Conservation (phyloP, 768 basidiomycete species). For the Leccinum ochraceum region DNA sequence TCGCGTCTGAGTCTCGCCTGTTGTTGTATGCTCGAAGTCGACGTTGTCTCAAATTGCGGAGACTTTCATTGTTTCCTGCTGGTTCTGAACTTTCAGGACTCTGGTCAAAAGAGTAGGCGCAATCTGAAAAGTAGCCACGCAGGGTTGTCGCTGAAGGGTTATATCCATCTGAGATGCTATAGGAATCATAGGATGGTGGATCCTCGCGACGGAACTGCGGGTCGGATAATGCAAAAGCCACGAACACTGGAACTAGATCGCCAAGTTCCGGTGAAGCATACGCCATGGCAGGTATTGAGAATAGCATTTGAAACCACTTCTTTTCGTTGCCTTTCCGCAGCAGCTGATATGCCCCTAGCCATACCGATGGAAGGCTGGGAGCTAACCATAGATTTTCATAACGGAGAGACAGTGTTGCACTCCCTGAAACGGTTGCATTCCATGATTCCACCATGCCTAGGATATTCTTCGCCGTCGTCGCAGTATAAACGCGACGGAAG, state of each 20-base stretch:
- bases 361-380: slow-evolving; percentile 16
- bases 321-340: slow-evolving; percentile 13
- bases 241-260: background rate
- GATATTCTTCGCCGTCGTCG: background rate
- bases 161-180: slow-evolving; percentile 12
- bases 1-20: too few relatives aligned
- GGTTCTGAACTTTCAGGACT: slow-evolving; percentile 12
- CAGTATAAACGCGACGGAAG: background rate
- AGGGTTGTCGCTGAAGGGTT: background rate
- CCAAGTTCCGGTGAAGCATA: background rate
- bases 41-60: background rate
- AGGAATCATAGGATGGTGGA: slow-evolving; percentile 18
- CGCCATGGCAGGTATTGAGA: background rate
- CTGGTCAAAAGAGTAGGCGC: background rate
- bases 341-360: slow-evolving; percentile 29
- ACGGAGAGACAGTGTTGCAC: background rate
- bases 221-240: slow-evolving; percentile 30
- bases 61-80: background rate
- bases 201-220: slow-evolving; percentile 3
- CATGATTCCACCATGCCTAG: slow-evolving; percentile 2
- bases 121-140: background rate
- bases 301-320: background rate
- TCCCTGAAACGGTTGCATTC: background rate
- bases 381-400: slow-evolving; percentile 31
- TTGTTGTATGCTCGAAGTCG: slow-evolving; percentile 1